phyloP scores from a whole-genome alignment of 257 asterid species.

The Fraxinus quadrangulata region DNA sequence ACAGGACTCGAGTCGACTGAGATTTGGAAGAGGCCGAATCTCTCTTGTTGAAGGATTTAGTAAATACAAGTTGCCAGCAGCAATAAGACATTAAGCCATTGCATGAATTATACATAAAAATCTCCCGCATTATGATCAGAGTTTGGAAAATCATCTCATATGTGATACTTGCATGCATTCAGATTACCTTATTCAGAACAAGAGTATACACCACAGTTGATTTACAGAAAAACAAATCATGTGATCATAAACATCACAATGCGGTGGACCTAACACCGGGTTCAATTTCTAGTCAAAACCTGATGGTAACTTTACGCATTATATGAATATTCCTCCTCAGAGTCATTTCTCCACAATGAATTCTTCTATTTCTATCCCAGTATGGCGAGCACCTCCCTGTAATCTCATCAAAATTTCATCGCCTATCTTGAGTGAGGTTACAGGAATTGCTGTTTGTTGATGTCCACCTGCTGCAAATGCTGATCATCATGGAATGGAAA shows the following conservation, averaged over 20 bases:
- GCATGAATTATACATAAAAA: too few species aligned
- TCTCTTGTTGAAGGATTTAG: too few species aligned
- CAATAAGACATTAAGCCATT: too few species aligned
- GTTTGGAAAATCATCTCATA: too few species aligned
- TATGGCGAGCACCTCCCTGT: constrained; percentile 86
- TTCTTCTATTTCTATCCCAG: constrained; percentile 81
- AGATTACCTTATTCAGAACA: too few species aligned
- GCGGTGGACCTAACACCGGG: background rate
- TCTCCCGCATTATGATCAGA: too few species aligned
- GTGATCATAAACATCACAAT: background rate
- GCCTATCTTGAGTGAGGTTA: constrained; percentile 70
- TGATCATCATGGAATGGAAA: constrained; percentile 11
- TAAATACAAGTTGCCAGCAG: too few species aligned
- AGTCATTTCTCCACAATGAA: constrained; percentile 79
- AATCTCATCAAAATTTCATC: constrained; percentile 64
- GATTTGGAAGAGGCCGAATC: too few species aligned
- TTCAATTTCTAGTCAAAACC: background rate
- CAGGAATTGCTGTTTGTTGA: constrained; percentile 52
- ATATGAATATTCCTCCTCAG: background rate
- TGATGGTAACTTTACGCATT: background rate
- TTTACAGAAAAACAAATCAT: too few species aligned
- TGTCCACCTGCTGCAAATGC: constrained; percentile 37
- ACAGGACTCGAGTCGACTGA: too few species aligned
- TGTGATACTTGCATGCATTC: too few species aligned
- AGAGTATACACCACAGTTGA: too few species aligned